Evolutionary conservation across 441 rosid species (phyloP).

Genomic region (Francoa sonchifolia): DNA sequence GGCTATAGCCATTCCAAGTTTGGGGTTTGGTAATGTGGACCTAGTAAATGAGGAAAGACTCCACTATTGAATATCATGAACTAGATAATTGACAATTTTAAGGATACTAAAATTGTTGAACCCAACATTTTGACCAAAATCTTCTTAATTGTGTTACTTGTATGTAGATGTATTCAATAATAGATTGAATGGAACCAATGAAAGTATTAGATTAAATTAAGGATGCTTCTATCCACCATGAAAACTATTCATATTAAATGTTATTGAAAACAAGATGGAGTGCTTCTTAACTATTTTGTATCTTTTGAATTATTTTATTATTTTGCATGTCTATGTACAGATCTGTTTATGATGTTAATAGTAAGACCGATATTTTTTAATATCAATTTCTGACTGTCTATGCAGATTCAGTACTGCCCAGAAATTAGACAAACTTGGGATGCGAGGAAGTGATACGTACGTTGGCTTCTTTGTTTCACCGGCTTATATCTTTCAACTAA

Average conservation of each 20-base stretch:
- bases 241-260: neutral
- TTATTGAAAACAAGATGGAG: neutral
- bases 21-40: conserved; percentile 1
- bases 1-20: neutral
- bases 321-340: neutral
- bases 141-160: too few species aligned
- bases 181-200: too few species aligned
- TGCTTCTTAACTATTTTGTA: too few species aligned
- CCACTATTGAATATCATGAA: too few species aligned
- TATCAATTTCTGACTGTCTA: conserved; percentile 15
- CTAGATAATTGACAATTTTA: too few species aligned
- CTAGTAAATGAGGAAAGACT: too few species aligned
- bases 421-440: conserved; percentile 91
- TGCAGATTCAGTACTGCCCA: conserved; percentile 94
- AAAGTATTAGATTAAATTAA: too few species aligned
- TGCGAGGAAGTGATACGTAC: conserved; percentile 98
- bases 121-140: too few species aligned
- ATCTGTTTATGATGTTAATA: neutral
- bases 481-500: conserved; percentile 18
- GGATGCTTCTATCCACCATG: too few species aligned
- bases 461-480: conserved; percentile 13
- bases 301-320: too few species aligned
- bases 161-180: too few species aligned
- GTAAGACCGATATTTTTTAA: neutral
- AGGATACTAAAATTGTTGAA: neutral